Conservation (phyloP, 2,329 filamentous ascomycete genomes). For the Daldinia eschscholtzii region DNA sequence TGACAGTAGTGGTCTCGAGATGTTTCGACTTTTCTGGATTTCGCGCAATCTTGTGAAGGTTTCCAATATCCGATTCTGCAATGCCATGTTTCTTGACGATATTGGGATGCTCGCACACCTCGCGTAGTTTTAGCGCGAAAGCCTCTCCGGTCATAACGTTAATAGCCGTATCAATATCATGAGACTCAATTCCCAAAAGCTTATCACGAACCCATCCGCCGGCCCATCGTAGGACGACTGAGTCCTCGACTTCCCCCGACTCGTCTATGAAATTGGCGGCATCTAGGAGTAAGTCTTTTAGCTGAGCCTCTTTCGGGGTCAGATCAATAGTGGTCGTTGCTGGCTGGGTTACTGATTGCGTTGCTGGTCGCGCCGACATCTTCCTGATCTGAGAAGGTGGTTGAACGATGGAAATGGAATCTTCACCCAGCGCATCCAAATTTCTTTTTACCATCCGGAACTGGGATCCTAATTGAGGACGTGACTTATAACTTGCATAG, state of each 20-base stretch:
- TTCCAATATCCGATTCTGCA: slow-evolving; percentile 72
- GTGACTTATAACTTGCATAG: background rate
- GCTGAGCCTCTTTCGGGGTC: slow-evolving; percentile 76
- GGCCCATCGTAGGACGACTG: slow-evolving; percentile 79
- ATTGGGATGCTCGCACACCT: slow-evolving; percentile 73
- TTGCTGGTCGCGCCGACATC: slow-evolving; percentile 48
- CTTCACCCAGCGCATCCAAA: slow-evolving; percentile 43
- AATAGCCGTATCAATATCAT: slow-evolving; percentile 89
- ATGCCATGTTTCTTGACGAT: slow-evolving; percentile 73
- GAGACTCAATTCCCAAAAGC: slow-evolving; percentile 76
- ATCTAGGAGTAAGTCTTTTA: slow-evolving; percentile 83
- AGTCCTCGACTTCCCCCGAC: slow-evolving; percentile 61
- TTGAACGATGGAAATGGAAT: slow-evolving; percentile 24
- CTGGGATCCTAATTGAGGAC: background rate
- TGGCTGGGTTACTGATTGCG: slow-evolving; percentile 31
- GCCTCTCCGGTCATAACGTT: slow-evolving; percentile 85
- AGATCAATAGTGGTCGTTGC: slow-evolving; percentile 62
- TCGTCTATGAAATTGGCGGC: slow-evolving; percentile 78
- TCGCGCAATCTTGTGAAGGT: slow-evolving; percentile 86
- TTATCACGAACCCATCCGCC: slow-evolving; percentile 92
- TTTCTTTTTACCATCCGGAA: slow-evolving; percentile 52
- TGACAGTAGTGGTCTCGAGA: slow-evolving; percentile 89
- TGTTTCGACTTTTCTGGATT: slow-evolving; percentile 98
- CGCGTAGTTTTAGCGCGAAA: slow-evolving; percentile 77
- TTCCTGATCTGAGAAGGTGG: slow-evolving; percentile 46